Base-by-base conservation (phyloP, 306 rosid genomes). In the Begonia fuchsioides region DNA sequence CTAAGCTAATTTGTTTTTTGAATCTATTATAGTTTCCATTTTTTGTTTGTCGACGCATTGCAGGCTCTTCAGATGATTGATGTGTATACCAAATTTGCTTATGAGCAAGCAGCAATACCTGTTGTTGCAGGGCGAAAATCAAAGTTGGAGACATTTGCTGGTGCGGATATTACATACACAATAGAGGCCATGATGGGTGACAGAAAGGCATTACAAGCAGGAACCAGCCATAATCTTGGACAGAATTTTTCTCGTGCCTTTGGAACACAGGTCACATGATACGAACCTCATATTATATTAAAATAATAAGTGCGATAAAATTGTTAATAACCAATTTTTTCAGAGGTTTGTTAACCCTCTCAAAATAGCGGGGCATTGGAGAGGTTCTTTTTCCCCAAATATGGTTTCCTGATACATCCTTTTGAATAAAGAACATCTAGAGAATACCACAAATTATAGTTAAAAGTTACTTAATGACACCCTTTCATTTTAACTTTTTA, bases 181-280 rank as follows among this genome's bases (percentile, higher is more conserved):
- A 90, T 90, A 39, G 97, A 90, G 75, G 97, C 92, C 61, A 90
- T 90, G 97, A 90, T 90, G 97, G 97, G 95, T 59, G 97, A 90
- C 73, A 68, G 62, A 66, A 90, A 84, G 68, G 97, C 97, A 59
- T 58, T 90, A 68, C 97, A 90, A 68, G 94, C 97, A 51, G 97
- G 97, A 67, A 84, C 95, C 64, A 90, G 95, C 69, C 97, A 90
- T 66, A 90, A 90, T 63, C 97, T 90, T 39, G 95, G 97, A 70
- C 97, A 90, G 67, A 90, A 90, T 60, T 90, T 90, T 62, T 74
- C 95, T 16, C 85, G 79, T 54, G 97, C 95, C 51, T 90, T 90
- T 72, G 93, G 67, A 60, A 90, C 97, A 54, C 97, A 72, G 88
- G 97, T 82, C 8, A 20, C n/a, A 6, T 20, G 32, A 20, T 20